Evolutionary conservation across 2,329 filamentous ascomycete genomes (phyloP), one percentile per base, ranked within the genome.

Genomic region (Phialophora macrospora): DNA sequence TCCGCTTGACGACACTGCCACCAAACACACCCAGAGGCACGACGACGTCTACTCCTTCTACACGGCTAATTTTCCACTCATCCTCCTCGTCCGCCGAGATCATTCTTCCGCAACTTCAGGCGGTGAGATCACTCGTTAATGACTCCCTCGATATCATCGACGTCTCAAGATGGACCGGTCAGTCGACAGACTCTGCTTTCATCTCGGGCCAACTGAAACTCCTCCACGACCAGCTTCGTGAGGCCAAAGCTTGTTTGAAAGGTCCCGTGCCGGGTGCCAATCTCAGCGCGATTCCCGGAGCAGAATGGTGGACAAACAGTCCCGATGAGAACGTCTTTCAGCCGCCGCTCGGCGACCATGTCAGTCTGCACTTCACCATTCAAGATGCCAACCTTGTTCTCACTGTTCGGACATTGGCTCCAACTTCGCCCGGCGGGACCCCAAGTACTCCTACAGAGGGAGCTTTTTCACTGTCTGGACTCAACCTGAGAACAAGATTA

Each of bases 61-160:
- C 82, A 81, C 55, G 85, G 77, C 34, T 81, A 78, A 70, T 85
- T 81, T 73, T 82, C 82, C 64, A 76, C 87, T 63, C 79, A 78
- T 68, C 78, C 87, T 57, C 85, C 83, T 6, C 85, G n/a, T 79
- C 81, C 55, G 84, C 85, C 3, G 83, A 83, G 3, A 79, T 90
- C 34, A 79, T 85, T 14, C 84, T 98, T 58, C 83, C 86, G 17
- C 88, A 93, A 65, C 84, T 97, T 59, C 87, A 88, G 22, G 80
- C 85, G 11, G 85, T 95, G 12, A 87, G 92, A 68, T 87, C 87
- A n/a, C 83, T 93, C 48, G 88, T 98, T 71, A 94, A 90, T 67
- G 87, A 92, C 73, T 89, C 91, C 64, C 86, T 97, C 68, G 92
- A 96, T 76, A 87, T 96, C 55, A 88, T 97, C 57, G 87, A 90